These are phyloP conservation scores for Gossypium thurberi DNA, from an alignment of 345 rosid species.

Conservation along the genomic window DNA sequence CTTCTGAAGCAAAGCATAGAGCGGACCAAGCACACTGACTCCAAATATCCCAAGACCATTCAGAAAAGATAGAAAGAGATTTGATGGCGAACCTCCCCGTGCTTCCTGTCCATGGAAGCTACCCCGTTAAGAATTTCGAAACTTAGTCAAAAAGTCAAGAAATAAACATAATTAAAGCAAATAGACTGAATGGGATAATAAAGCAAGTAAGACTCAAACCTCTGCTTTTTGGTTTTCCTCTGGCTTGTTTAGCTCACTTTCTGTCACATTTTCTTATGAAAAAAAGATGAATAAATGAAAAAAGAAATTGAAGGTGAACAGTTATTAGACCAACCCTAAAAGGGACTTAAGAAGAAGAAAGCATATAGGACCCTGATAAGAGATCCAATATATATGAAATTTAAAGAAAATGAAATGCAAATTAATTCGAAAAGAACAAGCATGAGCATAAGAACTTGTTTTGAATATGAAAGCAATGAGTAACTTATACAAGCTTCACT, in stretches of 20 bases:
- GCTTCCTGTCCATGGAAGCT: conserved; percentile 34
- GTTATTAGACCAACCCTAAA: neutral
- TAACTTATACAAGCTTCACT: neutral
- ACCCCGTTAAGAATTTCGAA: conserved; percentile 3
- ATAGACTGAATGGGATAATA: neutral
- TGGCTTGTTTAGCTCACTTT: conserved; percentile 2
- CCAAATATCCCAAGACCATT: conserved; percentile 77
- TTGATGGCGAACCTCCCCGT: conserved; percentile 36
- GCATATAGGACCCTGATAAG: neutral
- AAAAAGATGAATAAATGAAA: neutral
- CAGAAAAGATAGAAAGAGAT: conserved; percentile 56
- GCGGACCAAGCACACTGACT: conserved; percentile 72
- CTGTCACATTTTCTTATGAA: neutral
- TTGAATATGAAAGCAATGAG: neutral
- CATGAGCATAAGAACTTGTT: neutral
- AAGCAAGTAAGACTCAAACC: neutral
- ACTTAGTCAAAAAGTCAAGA: neutral
- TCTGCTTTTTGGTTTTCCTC: neutral
- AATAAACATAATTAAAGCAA: neutral
- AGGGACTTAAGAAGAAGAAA: neutral
- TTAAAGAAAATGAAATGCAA: neutral
- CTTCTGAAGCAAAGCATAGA: conserved; percentile 64
- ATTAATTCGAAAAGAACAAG: neutral
- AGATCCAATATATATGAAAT: neutral
- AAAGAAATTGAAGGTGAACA: conserved; percentile 9